These are phyloP conservation scores for Candida germanica DNA, from an alignment of 805 yeast genomes.

Conservation along the genomic window DNA sequence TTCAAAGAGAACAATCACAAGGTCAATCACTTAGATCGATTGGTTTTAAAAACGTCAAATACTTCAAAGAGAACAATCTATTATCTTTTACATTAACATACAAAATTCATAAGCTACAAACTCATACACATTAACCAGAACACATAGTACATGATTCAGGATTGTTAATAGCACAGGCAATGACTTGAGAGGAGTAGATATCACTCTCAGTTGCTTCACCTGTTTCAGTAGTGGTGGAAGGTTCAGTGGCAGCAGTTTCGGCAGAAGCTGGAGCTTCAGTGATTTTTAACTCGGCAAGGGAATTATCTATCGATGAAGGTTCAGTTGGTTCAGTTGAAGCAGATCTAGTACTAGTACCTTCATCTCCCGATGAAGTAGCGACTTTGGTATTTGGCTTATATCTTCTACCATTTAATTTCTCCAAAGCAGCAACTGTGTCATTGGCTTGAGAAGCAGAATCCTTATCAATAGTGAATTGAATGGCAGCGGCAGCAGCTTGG, in stretches of 20 bases:
- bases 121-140: slow-evolving; percentile 62
- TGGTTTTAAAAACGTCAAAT: too few relatives aligned
- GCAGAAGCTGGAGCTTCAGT: slow-evolving; percentile 19
- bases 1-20: too few relatives aligned
- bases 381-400: slow-evolving; percentile 21
- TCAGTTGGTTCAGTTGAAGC: slow-evolving; percentile 33
- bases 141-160: slow-evolving; percentile 99
- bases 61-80: too few relatives aligned
- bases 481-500: slow-evolving; percentile 96
- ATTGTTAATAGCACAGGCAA: slow-evolving; percentile 95
- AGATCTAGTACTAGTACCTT: slow-evolving; percentile 17
- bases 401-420: slow-evolving; percentile 38
- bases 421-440: slow-evolving; percentile 34
- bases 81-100: slow-evolving; percentile 6
- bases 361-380: slow-evolving; percentile 14
- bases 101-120: slow-evolving; percentile 5
- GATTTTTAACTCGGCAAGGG: slow-evolving; percentile 45
- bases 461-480: slow-evolving; percentile 69
- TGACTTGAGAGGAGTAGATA: slow-evolving; percentile 86
- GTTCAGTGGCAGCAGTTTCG: slow-evolving; percentile 10
- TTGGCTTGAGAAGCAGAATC: slow-evolving; percentile 39
- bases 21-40: too few relatives aligned
- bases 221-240: slow-evolving; percentile 8
- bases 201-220: slow-evolving; percentile 56
- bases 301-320: slow-evolving; percentile 43